phyloP scores from a whole-genome alignment of 441 rosid genomes.

The Omphalea diandra region DNA sequence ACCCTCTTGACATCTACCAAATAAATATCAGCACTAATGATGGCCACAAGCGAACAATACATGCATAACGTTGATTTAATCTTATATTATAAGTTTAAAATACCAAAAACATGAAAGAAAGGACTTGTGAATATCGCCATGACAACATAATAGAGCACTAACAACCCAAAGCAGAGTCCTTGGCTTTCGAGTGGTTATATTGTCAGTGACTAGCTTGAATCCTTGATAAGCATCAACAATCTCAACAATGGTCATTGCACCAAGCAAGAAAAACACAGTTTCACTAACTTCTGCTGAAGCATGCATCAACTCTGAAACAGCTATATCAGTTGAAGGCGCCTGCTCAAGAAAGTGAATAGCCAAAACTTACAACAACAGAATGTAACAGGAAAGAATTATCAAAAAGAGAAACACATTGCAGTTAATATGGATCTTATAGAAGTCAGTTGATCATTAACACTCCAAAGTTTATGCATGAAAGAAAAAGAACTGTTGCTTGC shows the following conservation, averaged over 20 bases:
- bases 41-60: not conserved
- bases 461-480: not conserved
- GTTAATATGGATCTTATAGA: not conserved
- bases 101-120: not conserved
- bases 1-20: not conserved
- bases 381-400: slow-evolving; percentile 3
- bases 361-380: slow-evolving; percentile 5
- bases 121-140: slow-evolving; percentile 10
- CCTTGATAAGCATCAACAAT: slow-evolving; percentile 99
- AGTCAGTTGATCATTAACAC: not conserved
- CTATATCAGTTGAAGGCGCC: slow-evolving; percentile 96
- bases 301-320: slow-evolving; percentile 74
- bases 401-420: slow-evolving; percentile 3
- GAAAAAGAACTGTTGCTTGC: not conserved
- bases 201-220: slow-evolving; percentile 94
- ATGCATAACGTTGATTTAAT: not conserved
- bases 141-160: slow-evolving; percentile 35
- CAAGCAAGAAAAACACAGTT: slow-evolving; percentile 92
- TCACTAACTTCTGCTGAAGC: slow-evolving; percentile 95
- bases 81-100: not conserved
- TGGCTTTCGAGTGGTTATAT: slow-evolving; percentile 87
- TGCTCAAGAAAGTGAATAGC: slow-evolving; percentile 33
- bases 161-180: slow-evolving; percentile 87
- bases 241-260: slow-evolving; percentile 98
- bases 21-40: not conserved